Base-by-base conservation (phyloP, 1,284 basidiomycete genomes). In the Gomphus sp. region DNA sequence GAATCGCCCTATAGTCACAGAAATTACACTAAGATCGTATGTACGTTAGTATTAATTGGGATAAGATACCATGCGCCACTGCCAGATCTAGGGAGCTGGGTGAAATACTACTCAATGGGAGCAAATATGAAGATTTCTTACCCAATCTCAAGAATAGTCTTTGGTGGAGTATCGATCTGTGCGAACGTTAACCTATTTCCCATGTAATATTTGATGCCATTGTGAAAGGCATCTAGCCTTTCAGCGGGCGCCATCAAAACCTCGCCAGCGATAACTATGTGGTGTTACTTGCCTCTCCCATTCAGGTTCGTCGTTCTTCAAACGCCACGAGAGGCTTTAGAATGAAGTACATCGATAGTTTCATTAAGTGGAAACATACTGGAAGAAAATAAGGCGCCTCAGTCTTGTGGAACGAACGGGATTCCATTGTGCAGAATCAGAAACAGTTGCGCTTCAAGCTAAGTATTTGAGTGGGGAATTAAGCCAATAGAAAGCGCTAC, bases 241-340 rank as follows among this genome's bases (percentile, higher is more conserved):
- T 28, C 12, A 16, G 6, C n/a, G n/a, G 56, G 61, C 6, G 64
- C 63, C 2, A 70, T n/a, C 70, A 45, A 43, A 16, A 43, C 41
- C 6, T 16, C n/a, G n/a, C n/a, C n/a, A n/a, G n/a, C n/a, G n/a
- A n/a, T n/a, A n/a, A n/a, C 41, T 43, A 12, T 6, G n/a, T 43
- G 14, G 10, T 16, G 12, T 6, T 43, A 43, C 14, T 43, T n/a
- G 16, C 41, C 41, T 43, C n/a, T n/a, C n/a, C n/a, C n/a, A n/a
- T n/a, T n/a, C n/a, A n/a, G n/a, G n/a, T n/a, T n/a, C n/a, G n/a
- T n/a, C n/a, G n/a, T n/a, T n/a, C n/a, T n/a, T n/a, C n/a, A n/a
- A n/a, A n/a, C n/a, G n/a, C n/a, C n/a, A n/a, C n/a, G n/a, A n/a
- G 14, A 12, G 12, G 41, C 16, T 12, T 43, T 43, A 43, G 41